Evolutionary conservation across 2,329 filamentous ascomycete genomes (phyloP).

Genomic region (Myrmaecium sp.): DNA sequence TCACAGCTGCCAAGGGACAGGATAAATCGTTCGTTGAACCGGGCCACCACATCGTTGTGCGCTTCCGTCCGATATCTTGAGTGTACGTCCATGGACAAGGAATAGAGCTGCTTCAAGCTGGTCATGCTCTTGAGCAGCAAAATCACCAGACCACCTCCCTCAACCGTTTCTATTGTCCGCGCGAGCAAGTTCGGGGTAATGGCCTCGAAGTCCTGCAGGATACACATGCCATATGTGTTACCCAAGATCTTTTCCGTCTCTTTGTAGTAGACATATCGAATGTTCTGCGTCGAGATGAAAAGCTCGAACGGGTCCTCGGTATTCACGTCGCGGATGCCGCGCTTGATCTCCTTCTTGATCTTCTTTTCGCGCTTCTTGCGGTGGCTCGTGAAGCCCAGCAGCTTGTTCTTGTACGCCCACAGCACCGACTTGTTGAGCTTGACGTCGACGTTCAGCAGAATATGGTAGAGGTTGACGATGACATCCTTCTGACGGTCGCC

Average conservation of each 20-base stretch:
- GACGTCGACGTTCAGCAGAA: slow-evolving; percentile 76
- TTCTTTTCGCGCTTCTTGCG: slow-evolving; percentile 96
- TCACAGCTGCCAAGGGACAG: slow-evolving; percentile 90
- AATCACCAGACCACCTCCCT: slow-evolving; percentile 83
- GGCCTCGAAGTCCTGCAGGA: slow-evolving; percentile 94
- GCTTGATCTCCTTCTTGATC: slow-evolving; percentile 96
- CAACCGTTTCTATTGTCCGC: slow-evolving; percentile 89
- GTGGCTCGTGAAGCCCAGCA: slow-evolving; percentile 83
- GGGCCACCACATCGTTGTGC: slow-evolving; percentile 80
- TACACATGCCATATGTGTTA: slow-evolving; percentile 97
- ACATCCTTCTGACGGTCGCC: slow-evolving; percentile 91
- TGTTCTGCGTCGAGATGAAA: slow-evolving; percentile 90
- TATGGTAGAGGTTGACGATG: slow-evolving; percentile 87
- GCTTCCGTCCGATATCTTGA: slow-evolving; percentile 92
- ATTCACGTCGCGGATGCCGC: slow-evolving; percentile 82
- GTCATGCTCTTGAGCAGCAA: slow-evolving; percentile 90
- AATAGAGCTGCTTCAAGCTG: slow-evolving; percentile 93
- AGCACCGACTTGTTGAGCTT: slow-evolving; percentile 93
- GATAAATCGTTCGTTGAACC: slow-evolving; percentile 96
- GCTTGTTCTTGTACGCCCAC: slow-evolving; percentile 98
- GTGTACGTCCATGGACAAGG: slow-evolving; percentile 93
- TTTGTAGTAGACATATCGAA: slow-evolving; percentile 98
- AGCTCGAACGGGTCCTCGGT: slow-evolving; percentile 91
- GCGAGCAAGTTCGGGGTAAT: slow-evolving; percentile 94
- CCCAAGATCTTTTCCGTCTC: slow-evolving; percentile 97